phyloP scores from a whole-genome alignment of 192 early-diverging fungal genomes.

The Diversispora epigaea region DNA sequence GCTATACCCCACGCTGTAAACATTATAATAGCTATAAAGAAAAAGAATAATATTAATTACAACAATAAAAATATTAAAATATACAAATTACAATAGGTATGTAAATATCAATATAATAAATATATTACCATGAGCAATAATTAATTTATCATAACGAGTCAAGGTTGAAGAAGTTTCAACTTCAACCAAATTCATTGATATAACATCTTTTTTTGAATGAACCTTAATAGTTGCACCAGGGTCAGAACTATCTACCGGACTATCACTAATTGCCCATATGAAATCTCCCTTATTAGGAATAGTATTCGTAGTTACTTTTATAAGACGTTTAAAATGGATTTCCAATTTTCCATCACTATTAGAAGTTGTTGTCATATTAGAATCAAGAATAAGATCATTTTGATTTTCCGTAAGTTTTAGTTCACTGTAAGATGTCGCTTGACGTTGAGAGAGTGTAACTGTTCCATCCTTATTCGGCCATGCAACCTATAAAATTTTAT shows the following conservation, averaged over 20 bases:
- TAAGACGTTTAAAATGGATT: neutral
- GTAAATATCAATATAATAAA: neutral
- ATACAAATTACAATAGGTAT: too few relatives aligned
- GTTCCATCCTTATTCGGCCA: conserved; percentile 4
- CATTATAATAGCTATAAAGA: conserved; percentile 9
- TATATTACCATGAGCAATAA: neutral
- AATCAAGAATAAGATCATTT: conserved; percentile 1
- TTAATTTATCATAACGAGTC: neutral
- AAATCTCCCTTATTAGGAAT: neutral
- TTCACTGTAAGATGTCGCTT: neutral
- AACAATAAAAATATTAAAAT: neutral
- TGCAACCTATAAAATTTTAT: conserved; percentile 5
- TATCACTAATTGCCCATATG: neutral
- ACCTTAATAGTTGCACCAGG: neutral
- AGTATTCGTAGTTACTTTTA: neutral
- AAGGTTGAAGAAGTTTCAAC: too few relatives aligned
- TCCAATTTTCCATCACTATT: neutral
- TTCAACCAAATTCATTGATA: neutral
- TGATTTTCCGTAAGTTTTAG: neutral
- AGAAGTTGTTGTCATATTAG: neutral
- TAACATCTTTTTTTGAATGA: neutral
- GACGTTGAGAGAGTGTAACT: conserved; percentile 10
- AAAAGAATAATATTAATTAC: neutral
- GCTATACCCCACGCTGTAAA: neutral
- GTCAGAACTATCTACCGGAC: neutral